These are phyloP conservation scores for Trichosporon asahii DNA, from an alignment of 1,284 basidiomycete genomes.

Conservation along the genomic window DNA sequence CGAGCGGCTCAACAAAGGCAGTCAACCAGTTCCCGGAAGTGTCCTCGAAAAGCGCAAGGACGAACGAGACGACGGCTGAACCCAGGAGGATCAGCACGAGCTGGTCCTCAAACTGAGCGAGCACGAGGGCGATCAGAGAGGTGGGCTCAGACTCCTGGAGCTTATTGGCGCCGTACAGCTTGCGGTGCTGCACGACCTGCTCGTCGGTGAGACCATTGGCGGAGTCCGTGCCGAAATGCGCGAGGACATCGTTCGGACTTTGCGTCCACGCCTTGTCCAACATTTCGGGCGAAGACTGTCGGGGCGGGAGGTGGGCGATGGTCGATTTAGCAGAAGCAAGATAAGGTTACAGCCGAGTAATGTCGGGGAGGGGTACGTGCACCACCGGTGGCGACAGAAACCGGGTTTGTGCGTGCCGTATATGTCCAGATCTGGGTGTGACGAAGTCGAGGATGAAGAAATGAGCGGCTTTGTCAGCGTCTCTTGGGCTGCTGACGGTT, in stretches of 20 bases:
- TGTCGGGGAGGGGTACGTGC: not conserved
- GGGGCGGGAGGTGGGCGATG: not conserved
- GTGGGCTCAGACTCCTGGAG: slow-evolving; percentile 85
- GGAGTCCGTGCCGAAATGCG: slow-evolving; percentile 41
- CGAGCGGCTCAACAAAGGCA: slow-evolving; percentile 87
- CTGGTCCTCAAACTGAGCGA: slow-evolving; percentile 98
- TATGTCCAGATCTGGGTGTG: not conserved
- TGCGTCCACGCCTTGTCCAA: slow-evolving; percentile 51
- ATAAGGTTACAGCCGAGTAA: not conserved
- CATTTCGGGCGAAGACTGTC: slow-evolving; percentile 29
- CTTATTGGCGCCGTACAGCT: slow-evolving; percentile 76
- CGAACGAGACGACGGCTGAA: slow-evolving; percentile 84
- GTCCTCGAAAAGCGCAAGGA: slow-evolving; percentile 80
- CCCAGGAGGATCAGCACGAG: slow-evolving; percentile 89
- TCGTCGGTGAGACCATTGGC: slow-evolving; percentile 43
- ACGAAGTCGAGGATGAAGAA: not conserved
- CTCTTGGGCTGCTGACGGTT: not conserved
- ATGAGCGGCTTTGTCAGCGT: not conserved
- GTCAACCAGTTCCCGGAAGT: slow-evolving; percentile 61
- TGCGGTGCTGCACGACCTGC: slow-evolving; percentile 63
- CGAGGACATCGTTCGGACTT: slow-evolving; percentile 44
- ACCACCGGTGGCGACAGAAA: not conserved
- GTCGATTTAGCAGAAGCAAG: not conserved
- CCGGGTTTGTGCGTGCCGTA: not conserved
- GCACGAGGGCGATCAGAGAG: slow-evolving; percentile 85